phyloP scores from a whole-genome alignment of 2,329 filamentous ascomycete genomes.

The Corinectria fuckeliana region DNA sequence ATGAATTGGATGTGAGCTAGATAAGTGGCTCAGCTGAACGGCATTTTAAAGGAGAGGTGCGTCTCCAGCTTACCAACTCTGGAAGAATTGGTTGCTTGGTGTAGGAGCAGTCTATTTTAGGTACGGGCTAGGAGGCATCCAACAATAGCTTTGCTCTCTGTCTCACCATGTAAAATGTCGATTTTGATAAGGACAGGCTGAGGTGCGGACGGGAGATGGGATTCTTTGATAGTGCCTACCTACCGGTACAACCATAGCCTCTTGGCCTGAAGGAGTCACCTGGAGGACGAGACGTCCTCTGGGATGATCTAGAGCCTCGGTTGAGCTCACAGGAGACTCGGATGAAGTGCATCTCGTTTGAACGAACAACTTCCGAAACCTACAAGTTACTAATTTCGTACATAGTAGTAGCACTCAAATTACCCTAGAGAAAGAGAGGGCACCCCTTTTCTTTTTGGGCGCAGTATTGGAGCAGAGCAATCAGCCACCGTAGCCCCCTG shows the following conservation, averaged over 20 bases:
- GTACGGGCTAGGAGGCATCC: conserved; percentile 6
- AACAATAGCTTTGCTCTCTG: neutral
- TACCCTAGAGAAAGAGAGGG: neutral
- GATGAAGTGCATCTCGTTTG: neutral
- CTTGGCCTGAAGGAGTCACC: neutral
- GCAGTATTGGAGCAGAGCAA: neutral
- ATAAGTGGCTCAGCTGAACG: conserved; percentile 6
- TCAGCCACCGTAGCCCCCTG: conserved; percentile 20
- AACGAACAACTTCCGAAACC: no score
- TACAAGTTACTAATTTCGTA: neutral
- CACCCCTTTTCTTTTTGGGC: neutral
- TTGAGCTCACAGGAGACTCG: neutral
- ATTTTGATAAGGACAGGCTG: no score
- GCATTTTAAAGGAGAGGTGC: neutral
- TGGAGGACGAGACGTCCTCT: neutral
- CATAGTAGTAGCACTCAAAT: neutral
- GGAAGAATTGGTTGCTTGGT: conserved; percentile 1
- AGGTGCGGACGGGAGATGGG: no score
- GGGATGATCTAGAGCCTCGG: neutral
- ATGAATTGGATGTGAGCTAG: neutral
- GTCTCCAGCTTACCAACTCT: neutral
- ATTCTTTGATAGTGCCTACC: no score
- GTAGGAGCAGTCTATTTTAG: conserved; percentile 3
- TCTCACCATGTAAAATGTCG: neutral
- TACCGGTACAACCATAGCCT: no score